These are phyloP conservation scores for Trichoderma atroviride DNA, from an alignment of 2,329 filamentous ascomycete species.

Conservation along the genomic window DNA sequence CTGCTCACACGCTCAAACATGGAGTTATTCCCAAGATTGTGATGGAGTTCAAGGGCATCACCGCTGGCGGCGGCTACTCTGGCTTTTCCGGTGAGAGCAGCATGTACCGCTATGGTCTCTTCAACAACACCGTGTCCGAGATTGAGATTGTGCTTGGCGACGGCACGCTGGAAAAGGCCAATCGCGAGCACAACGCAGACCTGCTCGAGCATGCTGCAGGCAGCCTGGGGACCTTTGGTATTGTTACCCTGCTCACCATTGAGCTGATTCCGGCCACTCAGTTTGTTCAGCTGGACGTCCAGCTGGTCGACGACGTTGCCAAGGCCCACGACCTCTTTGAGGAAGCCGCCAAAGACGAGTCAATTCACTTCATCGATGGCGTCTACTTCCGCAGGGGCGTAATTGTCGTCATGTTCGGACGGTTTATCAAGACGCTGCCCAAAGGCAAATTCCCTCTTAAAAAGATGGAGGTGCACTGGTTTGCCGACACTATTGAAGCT, in stretches of 20 bases:
- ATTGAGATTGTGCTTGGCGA: conserved; percentile 59
- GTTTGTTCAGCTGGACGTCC: conserved; percentile 55
- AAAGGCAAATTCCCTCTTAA: conserved; percentile 49
- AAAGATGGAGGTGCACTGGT: conserved; percentile 40
- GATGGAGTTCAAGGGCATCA: conserved; percentile 63
- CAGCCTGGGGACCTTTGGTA: conserved; percentile 57
- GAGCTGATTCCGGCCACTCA: conserved; percentile 51
- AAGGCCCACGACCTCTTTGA: conserved; percentile 43
- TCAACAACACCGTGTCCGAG: conserved; percentile 54
- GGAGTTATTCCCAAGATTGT: conserved; percentile 59
- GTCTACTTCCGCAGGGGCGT: conserved; percentile 52
- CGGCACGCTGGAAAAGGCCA: conserved; percentile 53
- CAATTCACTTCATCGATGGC: conserved; percentile 59
- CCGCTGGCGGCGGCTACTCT: conserved; percentile 59
- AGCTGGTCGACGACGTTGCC: conserved; percentile 40
- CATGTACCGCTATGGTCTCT: conserved; percentile 60
- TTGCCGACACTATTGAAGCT: conserved; percentile 36
- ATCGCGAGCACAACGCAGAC: conserved; percentile 49
- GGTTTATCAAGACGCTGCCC: conserved; percentile 45
- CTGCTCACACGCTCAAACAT: conserved; percentile 53
- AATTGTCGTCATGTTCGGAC: conserved; percentile 56
- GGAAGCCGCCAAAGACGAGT: conserved; percentile 33
- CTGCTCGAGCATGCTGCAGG: conserved; percentile 57
- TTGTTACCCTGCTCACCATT: conserved; percentile 58
- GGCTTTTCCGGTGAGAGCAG: conserved; percentile 60